These are phyloP conservation scores for Eutypella sp. DNA, from an alignment of 2,329 filamentous ascomycete genomes.

Conservation along the genomic window DNA sequence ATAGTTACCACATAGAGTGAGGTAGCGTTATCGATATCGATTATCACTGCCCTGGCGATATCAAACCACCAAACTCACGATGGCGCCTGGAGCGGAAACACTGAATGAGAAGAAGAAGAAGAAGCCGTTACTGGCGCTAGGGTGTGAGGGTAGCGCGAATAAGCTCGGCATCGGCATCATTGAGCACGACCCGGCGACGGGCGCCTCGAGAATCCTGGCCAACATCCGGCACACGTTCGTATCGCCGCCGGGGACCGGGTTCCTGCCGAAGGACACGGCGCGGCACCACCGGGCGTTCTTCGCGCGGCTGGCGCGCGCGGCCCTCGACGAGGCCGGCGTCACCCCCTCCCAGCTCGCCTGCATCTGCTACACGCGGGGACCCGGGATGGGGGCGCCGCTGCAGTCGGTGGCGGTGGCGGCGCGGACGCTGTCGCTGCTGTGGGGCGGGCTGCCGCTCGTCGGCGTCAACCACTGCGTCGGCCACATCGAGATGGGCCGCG, in stretches of 20 bases:
- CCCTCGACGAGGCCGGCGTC: slow-evolving; percentile 65
- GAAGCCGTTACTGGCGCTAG: slow-evolving; percentile 48
- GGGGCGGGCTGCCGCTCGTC: slow-evolving; percentile 74
- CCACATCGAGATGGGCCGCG: slow-evolving; percentile 96
- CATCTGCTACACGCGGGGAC: slow-evolving; percentile 92
- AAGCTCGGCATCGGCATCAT: slow-evolving; percentile 95
- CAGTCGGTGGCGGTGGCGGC: slow-evolving; percentile 83
- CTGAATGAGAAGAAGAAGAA: slow-evolving; percentile 18
- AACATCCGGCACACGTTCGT: slow-evolving; percentile 94
- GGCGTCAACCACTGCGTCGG: slow-evolving; percentile 98
- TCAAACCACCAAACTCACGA: neutral
- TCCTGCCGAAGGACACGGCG: slow-evolving; percentile 94
- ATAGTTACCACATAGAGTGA: neutral
- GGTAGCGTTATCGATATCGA: too few species aligned
- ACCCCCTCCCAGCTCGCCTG: slow-evolving; percentile 68
- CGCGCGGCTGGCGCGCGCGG: slow-evolving; percentile 71
- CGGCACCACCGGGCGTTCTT: slow-evolving; percentile 86
- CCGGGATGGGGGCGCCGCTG: slow-evolving; percentile 93
- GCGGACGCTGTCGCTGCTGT: slow-evolving; percentile 74
- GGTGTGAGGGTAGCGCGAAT: slow-evolving; percentile 89
- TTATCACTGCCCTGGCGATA: too few species aligned
- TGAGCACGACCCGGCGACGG: slow-evolving; percentile 58
- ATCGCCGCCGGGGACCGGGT: slow-evolving; percentile 87
- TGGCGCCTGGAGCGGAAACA: neutral
- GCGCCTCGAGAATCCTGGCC: slow-evolving; percentile 67